phyloP scores from a whole-genome alignment of 2,329 filamentous ascomycete species.

The Trichoderma polysporum region DNA sequence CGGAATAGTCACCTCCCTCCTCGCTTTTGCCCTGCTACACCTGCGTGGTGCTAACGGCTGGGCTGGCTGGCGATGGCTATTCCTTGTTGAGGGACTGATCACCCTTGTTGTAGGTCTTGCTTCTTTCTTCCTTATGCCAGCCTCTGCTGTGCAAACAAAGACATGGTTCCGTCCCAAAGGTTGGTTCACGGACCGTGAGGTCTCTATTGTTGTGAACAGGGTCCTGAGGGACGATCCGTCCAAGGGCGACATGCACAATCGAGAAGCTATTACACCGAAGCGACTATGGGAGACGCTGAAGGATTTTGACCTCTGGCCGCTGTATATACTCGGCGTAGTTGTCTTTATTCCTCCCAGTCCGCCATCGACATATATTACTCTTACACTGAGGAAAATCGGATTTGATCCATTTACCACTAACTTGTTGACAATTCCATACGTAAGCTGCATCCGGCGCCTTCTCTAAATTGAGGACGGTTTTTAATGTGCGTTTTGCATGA shows the following conservation, averaged over 20 bases:
- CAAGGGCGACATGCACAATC: conserved; percentile 13
- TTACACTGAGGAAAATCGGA: conserved; percentile 11
- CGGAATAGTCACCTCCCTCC: neutral
- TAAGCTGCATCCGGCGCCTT: neutral
- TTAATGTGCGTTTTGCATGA: neutral
- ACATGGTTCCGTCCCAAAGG: conserved; percentile 12
- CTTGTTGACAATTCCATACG: conserved; percentile 1
- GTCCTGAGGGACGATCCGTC: conserved; percentile 9
- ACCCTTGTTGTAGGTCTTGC: conserved; percentile 3
- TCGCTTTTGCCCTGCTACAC: neutral
- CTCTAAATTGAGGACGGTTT: neutral
- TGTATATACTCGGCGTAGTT: conserved; percentile 5
- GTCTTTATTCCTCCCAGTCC: conserved; percentile 1
- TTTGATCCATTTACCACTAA: conserved; percentile 16
- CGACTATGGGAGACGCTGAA: conserved; percentile 5
- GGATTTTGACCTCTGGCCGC: conserved; percentile 11
- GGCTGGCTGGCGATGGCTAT: conserved; percentile 12
- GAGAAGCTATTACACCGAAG: conserved; percentile 4
- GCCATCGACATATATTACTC: conserved; percentile 7
- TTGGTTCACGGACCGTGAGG: conserved; percentile 10
- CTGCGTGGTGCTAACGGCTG: conserved; percentile 4
- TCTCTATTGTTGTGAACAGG: conserved; percentile 10
- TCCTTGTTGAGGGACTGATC: conserved; percentile 4
- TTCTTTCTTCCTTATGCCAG: conserved; percentile 13
- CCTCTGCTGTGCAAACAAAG: conserved; percentile 8